These are phyloP conservation scores for Xylaria sp. DNA, from an alignment of 2,329 filamentous ascomycete species.

Conservation along the genomic window DNA sequence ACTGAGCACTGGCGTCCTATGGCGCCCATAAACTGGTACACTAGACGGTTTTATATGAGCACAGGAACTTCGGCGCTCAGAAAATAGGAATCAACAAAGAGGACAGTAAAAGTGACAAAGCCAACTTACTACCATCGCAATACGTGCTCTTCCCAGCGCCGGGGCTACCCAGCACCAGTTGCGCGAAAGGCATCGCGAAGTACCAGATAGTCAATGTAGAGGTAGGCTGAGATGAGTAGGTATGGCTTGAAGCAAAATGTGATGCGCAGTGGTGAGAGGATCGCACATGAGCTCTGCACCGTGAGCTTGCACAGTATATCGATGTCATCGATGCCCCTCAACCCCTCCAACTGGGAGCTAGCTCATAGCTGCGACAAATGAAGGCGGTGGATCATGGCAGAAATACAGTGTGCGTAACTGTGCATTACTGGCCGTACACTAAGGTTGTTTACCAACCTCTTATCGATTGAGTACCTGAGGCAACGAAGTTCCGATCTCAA, in stretches of 20 bases:
- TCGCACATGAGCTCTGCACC: not conserved
- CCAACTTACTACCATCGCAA: conserved; percentile 84
- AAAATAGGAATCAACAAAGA: conserved; percentile 15
- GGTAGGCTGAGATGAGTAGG: not conserved
- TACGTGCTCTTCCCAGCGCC: conserved; percentile 97
- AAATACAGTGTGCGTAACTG: not conserved
- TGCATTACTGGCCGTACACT: not conserved
- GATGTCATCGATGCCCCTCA: conserved; percentile 28
- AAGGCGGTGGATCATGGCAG: conserved; percentile 25
- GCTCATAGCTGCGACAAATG: not conserved
- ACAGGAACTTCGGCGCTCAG: not conserved
- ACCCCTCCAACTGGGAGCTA: conserved; percentile 30
- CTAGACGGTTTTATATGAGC: conserved; percentile 51
- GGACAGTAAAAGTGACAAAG: not conserved
- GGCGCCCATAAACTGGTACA: conserved; percentile 97
- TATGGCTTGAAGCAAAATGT: not conserved
- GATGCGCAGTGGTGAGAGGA: conserved; percentile 3
- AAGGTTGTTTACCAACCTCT: conserved; percentile 26
- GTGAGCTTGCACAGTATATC: conserved; percentile 13
- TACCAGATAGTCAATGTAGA: not conserved
- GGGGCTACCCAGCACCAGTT: conserved; percentile 92
- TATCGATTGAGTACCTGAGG: conserved; percentile 32
- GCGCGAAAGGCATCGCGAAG: conserved; percentile 68
- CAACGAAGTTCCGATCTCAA: conserved; percentile 2
- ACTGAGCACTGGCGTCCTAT: conserved; percentile 95